Conservation (phyloP, 1,284 basidiomycete species). For the Phlebopus sp. region DNA sequence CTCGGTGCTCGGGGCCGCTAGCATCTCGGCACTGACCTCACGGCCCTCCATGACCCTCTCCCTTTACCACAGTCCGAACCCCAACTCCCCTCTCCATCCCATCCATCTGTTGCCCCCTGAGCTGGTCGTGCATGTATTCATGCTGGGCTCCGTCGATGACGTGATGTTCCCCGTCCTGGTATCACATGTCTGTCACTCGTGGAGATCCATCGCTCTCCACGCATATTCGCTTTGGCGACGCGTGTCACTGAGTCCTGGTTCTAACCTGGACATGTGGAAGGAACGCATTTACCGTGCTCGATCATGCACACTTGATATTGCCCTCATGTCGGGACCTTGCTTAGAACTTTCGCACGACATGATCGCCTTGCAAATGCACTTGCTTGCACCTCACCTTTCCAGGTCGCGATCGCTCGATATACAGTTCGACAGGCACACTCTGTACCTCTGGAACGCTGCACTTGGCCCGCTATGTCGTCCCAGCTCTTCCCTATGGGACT, state of each 20-base stretch:
- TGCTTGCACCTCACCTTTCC: constrained; percentile 47
- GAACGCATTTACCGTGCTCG: constrained; percentile 56
- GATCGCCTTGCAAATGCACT: constrained; percentile 59
- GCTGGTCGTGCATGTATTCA: constrained; percentile 58
- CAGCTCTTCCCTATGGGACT: constrained; percentile 23
- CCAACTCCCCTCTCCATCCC: constrained; percentile 36
- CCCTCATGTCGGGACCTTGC: constrained; percentile 36
- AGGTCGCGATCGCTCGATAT: constrained; percentile 62
- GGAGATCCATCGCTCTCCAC: constrained; percentile 56
- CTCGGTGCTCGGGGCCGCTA: constrained; percentile 12
- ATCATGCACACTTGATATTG: constrained; percentile 56
- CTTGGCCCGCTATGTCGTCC: constrained; percentile 46
- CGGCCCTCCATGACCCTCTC: constrained; percentile 29
- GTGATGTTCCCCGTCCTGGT: constrained; percentile 52
- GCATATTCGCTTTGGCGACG: constrained; percentile 60
- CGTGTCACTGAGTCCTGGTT: constrained; percentile 43
- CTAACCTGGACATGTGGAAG: constrained; percentile 51
- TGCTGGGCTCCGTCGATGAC: constrained; percentile 55
- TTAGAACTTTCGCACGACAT: constrained; percentile 35
- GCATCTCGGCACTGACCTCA: constrained; percentile 13
- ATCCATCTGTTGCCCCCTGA: constrained; percentile 58
- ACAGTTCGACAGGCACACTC: constrained; percentile 51
- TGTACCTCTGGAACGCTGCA: constrained; percentile 63
- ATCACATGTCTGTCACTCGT: constrained; percentile 62
- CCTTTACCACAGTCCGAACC: constrained; percentile 19